Evolutionary conservation across 805 yeast genomes (phyloP).

Genomic region (Kockiozyma suomiensis): DNA sequence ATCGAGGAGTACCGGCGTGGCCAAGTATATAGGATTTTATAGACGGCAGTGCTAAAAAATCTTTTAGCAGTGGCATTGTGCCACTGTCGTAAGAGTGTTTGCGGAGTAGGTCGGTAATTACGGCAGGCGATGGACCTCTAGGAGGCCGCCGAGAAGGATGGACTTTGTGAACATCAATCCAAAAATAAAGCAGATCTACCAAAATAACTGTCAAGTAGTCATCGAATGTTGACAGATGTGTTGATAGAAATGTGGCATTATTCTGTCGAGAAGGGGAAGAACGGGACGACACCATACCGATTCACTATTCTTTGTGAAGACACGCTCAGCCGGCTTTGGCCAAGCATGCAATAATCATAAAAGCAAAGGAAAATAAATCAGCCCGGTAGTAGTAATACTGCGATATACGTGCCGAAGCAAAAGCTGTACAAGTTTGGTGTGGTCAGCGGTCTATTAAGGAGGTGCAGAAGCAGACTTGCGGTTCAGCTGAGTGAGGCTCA

Average conservation of each 20-base stretch:
- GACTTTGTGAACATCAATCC: conserved; percentile 30
- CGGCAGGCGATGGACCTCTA: conserved; percentile 16
- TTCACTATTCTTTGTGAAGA: background rate
- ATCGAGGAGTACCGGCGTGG: conserved; percentile 9
- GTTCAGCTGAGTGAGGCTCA: background rate
- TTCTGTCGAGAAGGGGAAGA: background rate
- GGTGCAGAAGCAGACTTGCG: no score
- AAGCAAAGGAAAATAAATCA: no score
- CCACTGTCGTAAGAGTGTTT: background rate
- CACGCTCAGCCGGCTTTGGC: no score
- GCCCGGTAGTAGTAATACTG: no score
- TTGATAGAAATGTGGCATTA: conserved; percentile 10
- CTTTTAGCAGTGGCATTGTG: conserved; percentile 1
- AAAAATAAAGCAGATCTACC: conserved; percentile 27
- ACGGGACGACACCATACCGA: background rate
- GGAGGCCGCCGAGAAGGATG: conserved; percentile 24
- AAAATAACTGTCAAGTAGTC: conserved; percentile 29
- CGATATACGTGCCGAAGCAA: no score
- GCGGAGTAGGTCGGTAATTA: conserved; percentile 13
- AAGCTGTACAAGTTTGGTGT: no score
- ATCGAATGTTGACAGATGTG: conserved; percentile 26
- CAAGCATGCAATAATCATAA: no score
- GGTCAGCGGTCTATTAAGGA: no score
- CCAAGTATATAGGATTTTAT: conserved; percentile 16
- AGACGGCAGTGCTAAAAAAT: conserved; percentile 13